Evolutionary conservation across 768 basidiomycete genomes (phyloP).

Genomic region (Suillus sp.): DNA sequence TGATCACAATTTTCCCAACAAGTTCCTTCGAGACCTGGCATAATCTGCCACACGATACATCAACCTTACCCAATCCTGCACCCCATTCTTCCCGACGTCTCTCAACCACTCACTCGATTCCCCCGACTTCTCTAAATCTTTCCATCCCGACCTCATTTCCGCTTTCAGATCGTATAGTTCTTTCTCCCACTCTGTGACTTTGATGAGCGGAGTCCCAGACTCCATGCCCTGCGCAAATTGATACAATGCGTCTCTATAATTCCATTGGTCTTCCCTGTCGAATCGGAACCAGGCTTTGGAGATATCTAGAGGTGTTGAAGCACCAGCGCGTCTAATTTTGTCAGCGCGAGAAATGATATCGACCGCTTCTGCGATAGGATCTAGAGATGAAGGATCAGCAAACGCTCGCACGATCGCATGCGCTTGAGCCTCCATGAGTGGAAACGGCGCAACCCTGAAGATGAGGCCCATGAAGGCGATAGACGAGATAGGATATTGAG

Average conservation of each 20-base stretch:
- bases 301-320: slow-evolving; percentile 41
- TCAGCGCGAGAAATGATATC: slow-evolving; percentile 54
- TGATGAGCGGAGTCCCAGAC: slow-evolving; percentile 31
- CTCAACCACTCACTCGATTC: slow-evolving; percentile 61
- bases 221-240: slow-evolving; percentile 42
- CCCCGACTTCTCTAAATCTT: slow-evolving; percentile 53
- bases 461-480: slow-evolving; percentile 70
- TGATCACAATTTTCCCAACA: neutral
- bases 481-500: slow-evolving; percentile 45
- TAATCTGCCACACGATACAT: slow-evolving; percentile 38
- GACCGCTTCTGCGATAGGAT: slow-evolving; percentile 48
- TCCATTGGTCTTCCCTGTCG: slow-evolving; percentile 56
- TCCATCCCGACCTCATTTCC: slow-evolving; percentile 58
- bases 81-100: slow-evolving; percentile 60
- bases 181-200: slow-evolving; percentile 58
- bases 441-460: slow-evolving; percentile 66
- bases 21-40: slow-evolving; percentile 17
- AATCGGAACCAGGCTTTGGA: slow-evolving; percentile 61
- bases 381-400: slow-evolving; percentile 49
- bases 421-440: slow-evolving; percentile 78
- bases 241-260: slow-evolving; percentile 64
- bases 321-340: slow-evolving; percentile 37
- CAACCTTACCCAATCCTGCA: slow-evolving; percentile 62
- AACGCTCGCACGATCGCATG: slow-evolving; percentile 61
- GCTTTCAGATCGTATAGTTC: slow-evolving; percentile 53